Evolutionary conservation across 164 flowering plant species (phyloP).

Genomic region (Tetrastigma voinierianum): DNA sequence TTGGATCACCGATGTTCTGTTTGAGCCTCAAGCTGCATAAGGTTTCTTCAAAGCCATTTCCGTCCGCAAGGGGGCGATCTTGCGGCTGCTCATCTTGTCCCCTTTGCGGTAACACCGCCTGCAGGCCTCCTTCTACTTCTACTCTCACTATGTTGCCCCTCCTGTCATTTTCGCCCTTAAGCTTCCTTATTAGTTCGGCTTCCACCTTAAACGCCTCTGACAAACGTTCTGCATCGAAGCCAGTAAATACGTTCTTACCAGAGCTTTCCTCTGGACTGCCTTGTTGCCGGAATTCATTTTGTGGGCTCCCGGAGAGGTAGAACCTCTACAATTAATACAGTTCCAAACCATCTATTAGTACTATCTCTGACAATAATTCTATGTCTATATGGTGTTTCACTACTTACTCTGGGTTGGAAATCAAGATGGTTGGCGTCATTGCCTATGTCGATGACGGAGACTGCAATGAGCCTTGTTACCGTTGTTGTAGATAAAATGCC

Average conservation of each 20-base stretch:
- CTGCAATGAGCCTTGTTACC: conserved; percentile 31
- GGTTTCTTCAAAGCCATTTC: conserved; percentile 39
- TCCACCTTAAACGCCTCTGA: conserved; percentile 35
- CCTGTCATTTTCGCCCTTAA: conserved; percentile 24
- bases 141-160: conserved; percentile 16
- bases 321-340: conserved; percentile 20
- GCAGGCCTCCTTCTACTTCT: neutral
- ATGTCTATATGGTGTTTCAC: neutral
- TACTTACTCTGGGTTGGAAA: conserved; percentile 27
- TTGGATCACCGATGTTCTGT: conserved; percentile 21
- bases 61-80: neutral
- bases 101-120: neutral
- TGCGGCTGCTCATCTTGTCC: neutral
- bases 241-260: conserved; percentile 35
- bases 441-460: conserved; percentile 24
- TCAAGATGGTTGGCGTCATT: conserved; percentile 49
- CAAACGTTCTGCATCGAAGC: conserved; percentile 29
- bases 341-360: neutral
- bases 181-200: conserved; percentile 13
- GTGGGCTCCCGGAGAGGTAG: conserved; percentile 34
- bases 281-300: neutral
- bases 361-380: neutral
- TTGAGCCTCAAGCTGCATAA: conserved; percentile 34
- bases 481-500: conserved; percentile 44
- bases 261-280: conserved; percentile 5